Percentiles rank a stretch among this genome's conserved stretches.
Conservation (phyloP, 2,329 filamentous ascomycete species). For the Fusarium buxicola region DNA sequence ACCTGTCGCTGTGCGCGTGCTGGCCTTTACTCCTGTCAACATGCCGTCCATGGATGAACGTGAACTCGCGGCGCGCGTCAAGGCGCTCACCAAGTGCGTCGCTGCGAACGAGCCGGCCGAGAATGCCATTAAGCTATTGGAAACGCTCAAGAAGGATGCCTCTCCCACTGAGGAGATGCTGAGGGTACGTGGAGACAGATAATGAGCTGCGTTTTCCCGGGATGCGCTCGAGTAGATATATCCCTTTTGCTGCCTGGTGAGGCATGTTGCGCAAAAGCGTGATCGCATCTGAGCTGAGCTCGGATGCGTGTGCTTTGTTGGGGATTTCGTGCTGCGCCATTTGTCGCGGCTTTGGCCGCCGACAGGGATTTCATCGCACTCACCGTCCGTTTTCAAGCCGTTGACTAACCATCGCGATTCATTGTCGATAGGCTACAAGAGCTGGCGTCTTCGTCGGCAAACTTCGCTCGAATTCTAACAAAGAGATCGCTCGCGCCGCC, state of each 20-base stretch:
- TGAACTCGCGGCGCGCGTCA: conserved; percentile 81
- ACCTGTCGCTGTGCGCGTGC: background rate
- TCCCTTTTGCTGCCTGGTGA: background rate
- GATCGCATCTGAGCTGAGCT: conserved; percentile 27
- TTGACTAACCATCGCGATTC: conserved; percentile 26
- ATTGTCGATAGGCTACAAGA: conserved; percentile 73
- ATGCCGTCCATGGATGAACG: conserved; percentile 76
- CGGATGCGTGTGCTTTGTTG: background rate
- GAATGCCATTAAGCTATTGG: conserved; percentile 79
- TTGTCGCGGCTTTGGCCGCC: conserved; percentile 1
- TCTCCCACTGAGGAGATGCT: conserved; percentile 90
- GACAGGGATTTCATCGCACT: background rate
- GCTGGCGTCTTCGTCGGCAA: conserved; percentile 92
- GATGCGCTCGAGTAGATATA: background rate
- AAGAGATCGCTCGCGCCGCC: conserved; percentile 81
- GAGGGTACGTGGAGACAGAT: conserved; percentile 65
- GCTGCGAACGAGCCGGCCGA: conserved; percentile 78
- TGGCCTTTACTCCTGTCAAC: background rate
- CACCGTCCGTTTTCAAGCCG: background rate
- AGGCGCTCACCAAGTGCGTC: conserved; percentile 83
- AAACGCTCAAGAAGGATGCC: conserved; percentile 82
- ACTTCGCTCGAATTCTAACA: conserved; percentile 79
- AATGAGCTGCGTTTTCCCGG: background rate
- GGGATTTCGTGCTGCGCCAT: background rate
- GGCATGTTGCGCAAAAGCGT: conserved; percentile 36